Base-by-base conservation (phyloP, 1,284 basidiomycete species). In the Papiliotrema fonsecae region DNA sequence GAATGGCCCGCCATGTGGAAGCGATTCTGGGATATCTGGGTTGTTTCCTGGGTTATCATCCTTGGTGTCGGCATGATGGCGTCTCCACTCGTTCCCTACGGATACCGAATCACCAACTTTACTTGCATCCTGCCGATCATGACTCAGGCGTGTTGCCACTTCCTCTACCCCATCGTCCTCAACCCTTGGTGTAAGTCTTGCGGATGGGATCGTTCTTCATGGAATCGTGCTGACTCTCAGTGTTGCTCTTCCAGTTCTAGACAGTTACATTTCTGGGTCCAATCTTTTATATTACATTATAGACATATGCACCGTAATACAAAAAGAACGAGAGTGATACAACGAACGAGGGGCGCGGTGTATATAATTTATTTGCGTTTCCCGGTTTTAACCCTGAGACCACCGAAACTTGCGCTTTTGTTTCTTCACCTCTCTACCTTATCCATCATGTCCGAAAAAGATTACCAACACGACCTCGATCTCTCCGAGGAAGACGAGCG, bases 1-100 rank as follows among this genome's bases (percentile, higher is more conserved):
- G 88, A 91, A 69, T 85, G 88, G 22, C 88, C 88, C 0, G 82
- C 79, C 52, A 90, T 91, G 70, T 74, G 84, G 64, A 82, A 84
- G 58, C 81, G 85, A 18, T 87, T 87, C 74, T 82, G 85, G 60
- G 61, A 62, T 31, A 53, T 66, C 36, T 66, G 64, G 64, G 51
- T 66, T 52, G 28, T 66, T 4, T 64, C 61, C 25, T 66, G 64
- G 64, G 46, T 64, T 39, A 59, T 64, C 45, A 66, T 66, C 19
- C 45, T 62, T 25, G 61, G 54, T 26, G 61, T 64, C 18, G 62
- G 56, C 18, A 45, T 68, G 44, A 62, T 66, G 62, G 66, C 66
- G 7, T 64, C 61, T 14, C 55, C 61, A 11, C 39, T 62, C 24
- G 56, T 64, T 4, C 66, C 66, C 2, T 34, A 52, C 22, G 66